Conservation (phyloP, 306 rosid species). For the Vigna nakashimae region DNA sequence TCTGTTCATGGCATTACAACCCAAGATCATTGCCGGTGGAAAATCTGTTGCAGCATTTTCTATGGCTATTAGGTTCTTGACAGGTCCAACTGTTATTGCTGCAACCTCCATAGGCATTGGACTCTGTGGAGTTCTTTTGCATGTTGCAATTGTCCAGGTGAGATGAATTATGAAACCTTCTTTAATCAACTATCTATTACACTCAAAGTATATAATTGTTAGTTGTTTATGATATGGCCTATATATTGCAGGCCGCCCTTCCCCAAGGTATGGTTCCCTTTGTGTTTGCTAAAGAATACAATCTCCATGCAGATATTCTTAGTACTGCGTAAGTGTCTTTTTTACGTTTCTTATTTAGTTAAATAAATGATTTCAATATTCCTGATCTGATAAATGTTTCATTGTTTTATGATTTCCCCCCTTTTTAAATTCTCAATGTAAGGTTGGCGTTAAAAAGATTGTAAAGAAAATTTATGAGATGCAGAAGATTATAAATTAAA, state of each 20-base stretch:
- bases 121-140: conserved; percentile 82
- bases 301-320: conserved; percentile 86
- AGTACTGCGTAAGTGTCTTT: conserved; percentile 81
- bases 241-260: conserved; percentile 75
- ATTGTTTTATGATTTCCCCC: background rate
- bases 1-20: conserved; percentile 92
- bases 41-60: conserved; percentile 88
- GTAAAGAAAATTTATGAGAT: background rate
- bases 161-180: background rate
- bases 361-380: background rate
- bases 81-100: conserved; percentile 91
- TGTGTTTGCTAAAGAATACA: conserved; percentile 92
- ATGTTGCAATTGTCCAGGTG: conserved; percentile 91
- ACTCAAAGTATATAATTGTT: background rate
- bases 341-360: background rate
- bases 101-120: conserved; percentile 81
- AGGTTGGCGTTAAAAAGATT: background rate
- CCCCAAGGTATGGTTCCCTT: conserved; percentile 96
- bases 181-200: background rate
- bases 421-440: background rate
- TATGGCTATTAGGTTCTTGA: conserved; percentile 91
- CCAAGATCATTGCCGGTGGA: conserved; percentile 88
- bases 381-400: background rate
- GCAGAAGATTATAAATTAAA: background rate
- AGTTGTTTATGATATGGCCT: conserved; percentile 6